Conservation (phyloP, 306 rosid genomes). For the Dryas drummondii region DNA sequence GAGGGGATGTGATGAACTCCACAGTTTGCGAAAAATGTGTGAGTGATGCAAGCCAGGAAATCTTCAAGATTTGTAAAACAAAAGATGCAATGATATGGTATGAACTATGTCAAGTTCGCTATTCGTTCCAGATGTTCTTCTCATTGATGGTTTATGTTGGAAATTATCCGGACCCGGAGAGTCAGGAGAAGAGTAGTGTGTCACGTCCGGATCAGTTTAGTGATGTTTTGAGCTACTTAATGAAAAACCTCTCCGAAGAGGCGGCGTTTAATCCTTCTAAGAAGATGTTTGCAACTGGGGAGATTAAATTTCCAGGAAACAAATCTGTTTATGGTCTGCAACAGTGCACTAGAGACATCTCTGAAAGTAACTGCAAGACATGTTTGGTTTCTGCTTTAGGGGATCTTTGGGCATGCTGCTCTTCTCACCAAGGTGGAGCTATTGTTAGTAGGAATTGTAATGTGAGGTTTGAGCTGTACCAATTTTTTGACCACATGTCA, state of each 20-base stretch:
- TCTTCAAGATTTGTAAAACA: slow-evolving; percentile 33
- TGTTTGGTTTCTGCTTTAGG: slow-evolving; percentile 44
- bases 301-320: slow-evolving; percentile 16
- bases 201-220: slow-evolving; percentile 22
- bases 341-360: slow-evolving; percentile 55
- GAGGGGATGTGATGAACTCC: slow-evolving; percentile 61
- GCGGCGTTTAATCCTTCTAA: slow-evolving; percentile 27
- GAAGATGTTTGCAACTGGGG: slow-evolving; percentile 52
- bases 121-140: slow-evolving; percentile 48
- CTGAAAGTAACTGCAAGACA: slow-evolving; percentile 10
- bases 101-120: slow-evolving; percentile 57
- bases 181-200: slow-evolving; percentile 19
- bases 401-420: slow-evolving; percentile 42
- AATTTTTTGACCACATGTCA: slow-evolving; percentile 37
- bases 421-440: slow-evolving; percentile 30
- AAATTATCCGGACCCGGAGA: slow-evolving; percentile 26
- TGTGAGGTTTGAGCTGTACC: slow-evolving; percentile 36
- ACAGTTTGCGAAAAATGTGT: slow-evolving; percentile 45
- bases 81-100: slow-evolving; percentile 62
- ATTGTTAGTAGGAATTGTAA: slow-evolving; percentile 46
- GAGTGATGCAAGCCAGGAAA: slow-evolving; percentile 43
- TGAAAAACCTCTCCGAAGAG: slow-evolving; percentile 30
- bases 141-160: slow-evolving; percentile 33
- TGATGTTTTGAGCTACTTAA: slow-evolving; percentile 22
- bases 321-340: slow-evolving; percentile 51